Percentiles rank a stretch among this genome's conserved stretches.
Evolutionary conservation across 768 basidiomycete species (phyloP).

Genomic region (Macrolepiota albuminosa): DNA sequence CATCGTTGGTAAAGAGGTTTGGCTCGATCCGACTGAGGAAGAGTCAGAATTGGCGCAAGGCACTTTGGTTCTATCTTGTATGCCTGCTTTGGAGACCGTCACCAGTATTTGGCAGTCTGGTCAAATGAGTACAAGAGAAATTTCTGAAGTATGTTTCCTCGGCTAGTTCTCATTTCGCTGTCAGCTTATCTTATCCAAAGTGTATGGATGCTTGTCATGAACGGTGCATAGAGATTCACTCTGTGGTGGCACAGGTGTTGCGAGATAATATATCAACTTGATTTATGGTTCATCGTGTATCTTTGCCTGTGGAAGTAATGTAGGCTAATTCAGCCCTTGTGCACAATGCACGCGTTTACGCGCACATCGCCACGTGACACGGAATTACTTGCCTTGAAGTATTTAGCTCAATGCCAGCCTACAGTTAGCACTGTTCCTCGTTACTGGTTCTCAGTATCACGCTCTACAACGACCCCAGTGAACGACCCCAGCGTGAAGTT

Average conservation of each 20-base stretch:
- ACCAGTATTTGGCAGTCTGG: conserved; percentile 90
- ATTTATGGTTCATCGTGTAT: background rate
- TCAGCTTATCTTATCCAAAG: conserved; percentile 30
- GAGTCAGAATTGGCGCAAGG: conserved; percentile 59
- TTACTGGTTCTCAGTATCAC: background rate
- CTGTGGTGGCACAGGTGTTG: conserved; percentile 68
- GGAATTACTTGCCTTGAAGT: background rate
- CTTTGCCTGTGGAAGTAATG: background rate
- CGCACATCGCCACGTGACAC: background rate
- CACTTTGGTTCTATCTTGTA: conserved; percentile 72
- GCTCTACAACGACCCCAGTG: background rate
- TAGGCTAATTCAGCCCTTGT: background rate
- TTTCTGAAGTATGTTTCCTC: conserved; percentile 45
- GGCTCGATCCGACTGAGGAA: conserved; percentile 77
- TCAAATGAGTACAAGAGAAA: conserved; percentile 47
- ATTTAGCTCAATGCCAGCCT: background rate
- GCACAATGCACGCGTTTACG: background rate
- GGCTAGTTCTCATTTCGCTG: background rate
- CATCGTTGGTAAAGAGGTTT: conserved; percentile 49
- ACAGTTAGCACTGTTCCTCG: background rate
- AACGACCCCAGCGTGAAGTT: background rate
- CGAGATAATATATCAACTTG: conserved; percentile 29
- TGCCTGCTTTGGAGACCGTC: conserved; percentile 82
- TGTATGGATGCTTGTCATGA: conserved; percentile 68
- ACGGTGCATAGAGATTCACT: conserved; percentile 71